A percentile compares a stretch with the other conserved stretches of the same genome.
Evolutionary conservation across 371 early-diverging fungal species (phyloP).

Genomic region (Blastocladiella emersonii): DNA sequence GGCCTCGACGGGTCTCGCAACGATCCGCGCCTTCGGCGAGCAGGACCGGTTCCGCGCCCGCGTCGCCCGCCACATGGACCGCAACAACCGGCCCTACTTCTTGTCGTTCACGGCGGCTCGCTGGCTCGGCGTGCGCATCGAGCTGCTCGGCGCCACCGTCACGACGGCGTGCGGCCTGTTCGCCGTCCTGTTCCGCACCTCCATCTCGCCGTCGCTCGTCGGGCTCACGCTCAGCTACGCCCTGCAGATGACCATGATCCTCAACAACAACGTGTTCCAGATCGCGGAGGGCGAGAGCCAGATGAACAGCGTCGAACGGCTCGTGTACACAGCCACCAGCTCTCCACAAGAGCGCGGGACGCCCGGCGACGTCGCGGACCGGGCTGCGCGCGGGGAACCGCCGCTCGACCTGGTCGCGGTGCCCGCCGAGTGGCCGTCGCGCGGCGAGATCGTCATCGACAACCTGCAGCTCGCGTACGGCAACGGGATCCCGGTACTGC

Average conservation of each 20-base stretch:
- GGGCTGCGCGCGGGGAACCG: conserved; percentile 11
- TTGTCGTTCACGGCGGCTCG: conserved; percentile 27
- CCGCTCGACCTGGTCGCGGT: neutral
- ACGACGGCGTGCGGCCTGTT: neutral
- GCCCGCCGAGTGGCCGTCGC: conserved; percentile 29
- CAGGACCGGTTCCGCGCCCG: conserved; percentile 50
- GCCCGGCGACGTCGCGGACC: conserved; percentile 45
- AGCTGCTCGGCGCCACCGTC: neutral
- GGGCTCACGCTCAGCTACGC: conserved; percentile 1
- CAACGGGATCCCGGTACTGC: conserved; percentile 50
- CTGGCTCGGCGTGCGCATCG: conserved; percentile 1
- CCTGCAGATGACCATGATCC: conserved; percentile 15
- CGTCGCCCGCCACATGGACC: conserved; percentile 57
- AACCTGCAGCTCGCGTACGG: conserved; percentile 50
- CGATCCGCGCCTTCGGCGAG: conserved; percentile 68
- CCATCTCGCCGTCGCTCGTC: conserved; percentile 13
- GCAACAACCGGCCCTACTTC: conserved; percentile 64
- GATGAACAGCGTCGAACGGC: conserved; percentile 2
- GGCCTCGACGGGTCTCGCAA: conserved; percentile 23
- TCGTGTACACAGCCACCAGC: conserved; percentile 15
- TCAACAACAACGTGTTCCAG: conserved; percentile 1
- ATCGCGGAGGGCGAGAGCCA: neutral
- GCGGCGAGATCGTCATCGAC: conserved; percentile 51
- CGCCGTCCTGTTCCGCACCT: conserved; percentile 46
- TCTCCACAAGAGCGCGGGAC: conserved; percentile 55